Evolutionary conservation across 2,329 filamentous ascomycete species (phyloP), one percentile per base, ranked within the genome.

Genomic region (Talaromyces sp.): DNA sequence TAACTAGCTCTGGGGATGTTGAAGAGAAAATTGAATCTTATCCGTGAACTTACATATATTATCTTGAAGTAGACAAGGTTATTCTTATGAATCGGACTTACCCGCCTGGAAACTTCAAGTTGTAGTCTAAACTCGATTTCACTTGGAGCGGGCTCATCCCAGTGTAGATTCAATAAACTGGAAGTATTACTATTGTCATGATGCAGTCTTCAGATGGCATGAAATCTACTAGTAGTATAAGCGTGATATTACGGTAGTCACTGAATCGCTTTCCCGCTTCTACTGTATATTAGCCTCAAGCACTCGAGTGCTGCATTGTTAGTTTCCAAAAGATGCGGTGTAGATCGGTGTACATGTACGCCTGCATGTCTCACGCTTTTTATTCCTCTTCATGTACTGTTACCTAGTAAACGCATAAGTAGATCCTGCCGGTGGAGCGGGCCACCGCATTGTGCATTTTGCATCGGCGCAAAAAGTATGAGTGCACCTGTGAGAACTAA

Each of bases 1-100:
- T 63, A 58, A 52, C 54, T 63, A 60, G 55, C 39, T 61, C 37
- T 47, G 44, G 58, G 51, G 54, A 53, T 49, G 53, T 61, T 49
- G 20, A 58, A 58, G 57, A 50, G 54, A 51, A 60, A 63, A 60
- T 56, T 58, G 53, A 61, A 54, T 37, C 50, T 33, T 33, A 56
- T 63, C 58, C 56, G 56, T 56, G 55, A 58, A 62, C 50, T n/a
- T 55, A 37, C 36, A 20, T 14, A 41, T 47, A 42, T 32, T 14
- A 20, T 39, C 11, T 36, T 19, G 35, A 36, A 45, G 17, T n/a
- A n/a, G n/a, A n/a, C n/a, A n/a, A n/a, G n/a, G n/a, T n/a, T n/a
- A n/a, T n/a, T n/a, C n/a, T n/a, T n/a, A n/a, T n/a, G n/a, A n/a
- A n/a, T n/a, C n/a, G n/a, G n/a, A n/a, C n/a, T n/a, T n/a, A n/a